Percentiles rank a stretch among this genome's conserved stretches.
Conservation (phyloP, 805 yeast species). For the Scheffersomyces spartinae region DNA sequence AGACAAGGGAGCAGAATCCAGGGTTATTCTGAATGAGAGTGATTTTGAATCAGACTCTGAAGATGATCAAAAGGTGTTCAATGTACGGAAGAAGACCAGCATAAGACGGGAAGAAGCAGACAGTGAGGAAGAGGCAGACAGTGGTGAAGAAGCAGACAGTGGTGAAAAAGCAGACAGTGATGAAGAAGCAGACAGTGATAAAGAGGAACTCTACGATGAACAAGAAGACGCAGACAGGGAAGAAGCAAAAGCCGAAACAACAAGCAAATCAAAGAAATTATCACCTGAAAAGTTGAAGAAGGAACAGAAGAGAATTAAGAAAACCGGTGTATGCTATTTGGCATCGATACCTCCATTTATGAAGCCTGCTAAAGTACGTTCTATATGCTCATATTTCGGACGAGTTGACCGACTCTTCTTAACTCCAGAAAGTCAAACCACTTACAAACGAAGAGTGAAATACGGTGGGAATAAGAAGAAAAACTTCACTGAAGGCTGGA, state of each 20-base stretch:
- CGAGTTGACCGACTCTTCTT: slow-evolving; percentile 76
- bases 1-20: no score
- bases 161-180: slow-evolving; percentile 3
- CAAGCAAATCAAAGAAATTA: slow-evolving; percentile 40
- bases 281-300: slow-evolving; percentile 44
- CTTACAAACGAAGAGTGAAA: slow-evolving; percentile 57
- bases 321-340: slow-evolving; percentile 87
- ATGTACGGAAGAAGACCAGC: no score
- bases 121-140: no score
- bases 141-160: slow-evolving; percentile 1
- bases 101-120: no score
- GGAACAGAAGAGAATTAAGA: slow-evolving; percentile 43
- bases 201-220: neutral
- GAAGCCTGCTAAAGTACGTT: slow-evolving; percentile 88
- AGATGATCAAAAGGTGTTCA: no score
- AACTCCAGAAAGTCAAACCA: slow-evolving; percentile 69
- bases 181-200: slow-evolving; percentile 1
- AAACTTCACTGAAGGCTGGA: slow-evolving; percentile 94
- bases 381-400: slow-evolving; percentile 73
- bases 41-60: no score
- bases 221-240: neutral
- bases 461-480: slow-evolving; percentile 88
- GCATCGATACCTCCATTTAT: slow-evolving; percentile 92
- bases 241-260: slow-evolving; percentile 5
- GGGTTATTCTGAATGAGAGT: no score